These are phyloP conservation scores for Rhamnella rubrinervis DNA, from an alignment of 331 rosid species.

Conservation along the genomic window DNA sequence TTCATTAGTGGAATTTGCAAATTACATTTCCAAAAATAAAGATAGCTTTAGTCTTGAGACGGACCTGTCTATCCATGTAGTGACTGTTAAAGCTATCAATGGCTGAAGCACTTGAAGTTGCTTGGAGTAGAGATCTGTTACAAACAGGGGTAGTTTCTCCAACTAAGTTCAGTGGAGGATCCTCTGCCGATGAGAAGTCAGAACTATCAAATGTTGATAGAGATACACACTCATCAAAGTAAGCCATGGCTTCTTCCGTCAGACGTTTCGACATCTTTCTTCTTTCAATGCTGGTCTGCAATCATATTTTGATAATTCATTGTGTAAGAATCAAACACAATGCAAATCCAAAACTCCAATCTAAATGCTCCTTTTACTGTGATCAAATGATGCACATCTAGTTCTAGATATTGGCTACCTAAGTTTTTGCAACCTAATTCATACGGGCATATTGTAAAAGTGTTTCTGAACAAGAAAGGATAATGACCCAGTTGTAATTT, in stretches of 20 bases:
- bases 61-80: constrained; percentile 27
- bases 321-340: constrained; percentile 1
- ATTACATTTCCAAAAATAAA: background rate
- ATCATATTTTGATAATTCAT: constrained; percentile 19
- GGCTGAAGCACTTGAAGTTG: constrained; percentile 42
- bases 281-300: constrained; percentile 90
- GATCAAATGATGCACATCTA: background rate
- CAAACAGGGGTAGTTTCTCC: constrained; percentile 41
- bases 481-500: too few species aligned
- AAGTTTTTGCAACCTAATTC: background rate
- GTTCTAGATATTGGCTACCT: background rate
- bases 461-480: background rate
- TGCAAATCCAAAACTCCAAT: constrained; percentile 6
- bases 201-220: constrained; percentile 94
- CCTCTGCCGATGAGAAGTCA: constrained; percentile 92
- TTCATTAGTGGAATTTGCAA: background rate
- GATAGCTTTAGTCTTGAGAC: background rate
- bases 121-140: constrained; percentile 44
- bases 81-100: constrained; percentile 21
- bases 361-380: background rate
- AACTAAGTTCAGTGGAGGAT: constrained; percentile 50
- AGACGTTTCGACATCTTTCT: constrained; percentile 86
- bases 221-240: constrained; percentile 91
- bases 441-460: background rate
- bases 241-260: constrained; percentile 84